A percentile compares a stretch with the other conserved stretches of the same genome.
Conservation (phyloP, 2,329 filamentous ascomycete genomes). For the Sporothrix schenckii region DNA sequence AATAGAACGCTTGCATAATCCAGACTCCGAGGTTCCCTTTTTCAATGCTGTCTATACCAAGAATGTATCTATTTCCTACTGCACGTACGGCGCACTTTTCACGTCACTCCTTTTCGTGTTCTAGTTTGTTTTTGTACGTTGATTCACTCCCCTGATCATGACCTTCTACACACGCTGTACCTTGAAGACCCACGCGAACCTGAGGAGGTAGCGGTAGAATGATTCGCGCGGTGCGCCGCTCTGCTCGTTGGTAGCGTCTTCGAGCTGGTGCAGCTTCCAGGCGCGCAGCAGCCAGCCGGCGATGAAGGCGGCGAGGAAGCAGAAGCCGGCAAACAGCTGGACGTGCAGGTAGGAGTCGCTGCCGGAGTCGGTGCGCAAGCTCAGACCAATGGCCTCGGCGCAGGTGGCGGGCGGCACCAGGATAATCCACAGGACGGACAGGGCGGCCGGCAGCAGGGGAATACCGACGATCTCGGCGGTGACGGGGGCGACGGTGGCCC, state of each 20-base stretch:
- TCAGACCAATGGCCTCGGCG: slow-evolving; percentile 65
- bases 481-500: slow-evolving; percentile 69
- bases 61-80: background rate
- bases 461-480: slow-evolving; percentile 75
- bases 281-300: slow-evolving; percentile 51
- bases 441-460: slow-evolving; percentile 64
- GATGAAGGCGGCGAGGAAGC: slow-evolving; percentile 60
- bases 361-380: slow-evolving; percentile 50
- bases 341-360: slow-evolving; percentile 54
- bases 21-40: slow-evolving; percentile 12
- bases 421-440: slow-evolving; percentile 73
- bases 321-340: slow-evolving; percentile 62
- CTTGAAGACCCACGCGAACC: slow-evolving; percentile 35
- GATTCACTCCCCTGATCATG: too few species aligned
- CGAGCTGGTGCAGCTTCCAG: slow-evolving; percentile 50
- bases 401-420: slow-evolving; percentile 72
- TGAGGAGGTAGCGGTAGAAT: slow-evolving; percentile 32
- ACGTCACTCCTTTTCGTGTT: background rate
- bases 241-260: slow-evolving; percentile 35
- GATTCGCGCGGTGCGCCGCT: slow-evolving; percentile 7
- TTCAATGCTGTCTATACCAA: background rate
- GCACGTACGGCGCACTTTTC: background rate
- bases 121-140: too few species aligned
- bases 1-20: slow-evolving; percentile 13
- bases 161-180: slow-evolving; percentile 29